A percentile compares a stretch with the other conserved stretches of the same genome.
These are phyloP conservation scores for Plantago rigida DNA, from an alignment of 305 asterid genomes.

Conservation along the genomic window DNA sequence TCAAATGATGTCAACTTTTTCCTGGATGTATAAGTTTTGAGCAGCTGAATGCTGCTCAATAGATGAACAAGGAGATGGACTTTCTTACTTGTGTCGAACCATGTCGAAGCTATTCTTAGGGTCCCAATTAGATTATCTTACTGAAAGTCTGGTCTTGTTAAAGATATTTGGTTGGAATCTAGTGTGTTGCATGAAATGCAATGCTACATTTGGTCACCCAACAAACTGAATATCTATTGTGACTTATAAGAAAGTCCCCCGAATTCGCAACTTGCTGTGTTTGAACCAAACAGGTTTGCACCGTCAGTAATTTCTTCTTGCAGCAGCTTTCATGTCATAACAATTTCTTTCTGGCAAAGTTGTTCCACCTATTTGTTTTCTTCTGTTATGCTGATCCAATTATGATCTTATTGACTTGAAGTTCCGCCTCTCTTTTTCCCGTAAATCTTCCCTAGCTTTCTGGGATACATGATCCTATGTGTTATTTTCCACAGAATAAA, in stretches of 20 bases:
- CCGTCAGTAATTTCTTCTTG: neutral
- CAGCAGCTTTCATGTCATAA: neutral
- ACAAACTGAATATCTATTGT: no score
- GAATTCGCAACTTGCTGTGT: neutral
- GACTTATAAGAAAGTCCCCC: neutral
- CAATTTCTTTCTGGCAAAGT: neutral
- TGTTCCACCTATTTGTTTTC: no score
- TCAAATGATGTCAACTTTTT: conserved; percentile 8
- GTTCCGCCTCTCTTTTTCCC: neutral
- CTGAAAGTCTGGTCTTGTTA: neutral
- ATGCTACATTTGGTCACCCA: neutral
- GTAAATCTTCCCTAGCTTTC: no score
- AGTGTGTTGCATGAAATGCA: neutral
- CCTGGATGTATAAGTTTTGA: conserved; percentile 1
- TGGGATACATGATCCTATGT: no score
- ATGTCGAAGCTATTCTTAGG: no score
- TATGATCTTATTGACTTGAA: neutral
- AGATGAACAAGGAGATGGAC: neutral
- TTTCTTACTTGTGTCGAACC: no score
- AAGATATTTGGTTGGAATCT: neutral
- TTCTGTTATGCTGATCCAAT: no score
- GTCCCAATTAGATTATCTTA: neutral
- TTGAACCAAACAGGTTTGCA: neutral
- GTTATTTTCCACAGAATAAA: neutral
- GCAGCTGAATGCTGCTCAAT: conserved; percentile 9